Evolutionary conservation across 805 yeast genomes (phyloP).

Genomic region (Lipomyces oligophaga): DNA sequence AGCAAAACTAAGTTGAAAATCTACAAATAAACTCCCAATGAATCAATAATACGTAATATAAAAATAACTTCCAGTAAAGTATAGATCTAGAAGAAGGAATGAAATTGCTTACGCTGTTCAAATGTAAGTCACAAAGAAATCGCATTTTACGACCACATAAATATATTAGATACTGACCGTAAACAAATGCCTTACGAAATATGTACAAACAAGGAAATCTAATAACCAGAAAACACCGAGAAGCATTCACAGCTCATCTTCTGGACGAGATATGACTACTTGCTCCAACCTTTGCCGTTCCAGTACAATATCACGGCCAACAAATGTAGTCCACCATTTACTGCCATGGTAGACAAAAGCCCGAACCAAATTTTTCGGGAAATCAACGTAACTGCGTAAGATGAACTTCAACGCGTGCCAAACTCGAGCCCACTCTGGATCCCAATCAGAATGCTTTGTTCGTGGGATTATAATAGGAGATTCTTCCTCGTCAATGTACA

Average conservation of each 20-base stretch:
- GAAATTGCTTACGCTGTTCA: too few species aligned
- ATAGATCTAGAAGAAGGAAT: too few species aligned
- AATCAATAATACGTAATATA: too few species aligned
- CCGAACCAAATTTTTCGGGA: conserved; percentile 62
- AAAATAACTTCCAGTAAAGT: too few species aligned
- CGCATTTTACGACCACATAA: too few species aligned
- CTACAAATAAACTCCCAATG: too few species aligned
- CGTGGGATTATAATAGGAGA: not conserved
- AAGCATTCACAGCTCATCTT: conserved; percentile 9
- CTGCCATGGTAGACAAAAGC: conserved; percentile 48
- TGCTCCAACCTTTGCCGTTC: conserved; percentile 4
- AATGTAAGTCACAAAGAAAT: too few species aligned
- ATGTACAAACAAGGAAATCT: too few species aligned
- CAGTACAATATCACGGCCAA: conserved; percentile 49
- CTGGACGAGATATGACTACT: not conserved
- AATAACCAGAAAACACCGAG: too few species aligned
- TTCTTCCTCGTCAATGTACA: conserved; percentile 27
- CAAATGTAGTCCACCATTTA: conserved; percentile 67
- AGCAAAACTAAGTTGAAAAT: too few species aligned
- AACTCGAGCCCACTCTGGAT: conserved; percentile 51
- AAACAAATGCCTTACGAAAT: too few species aligned
- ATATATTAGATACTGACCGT: too few species aligned
- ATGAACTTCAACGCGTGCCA: conserved; percentile 62
- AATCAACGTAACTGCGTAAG: conserved; percentile 56
- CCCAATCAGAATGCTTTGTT: conserved; percentile 36